Evolutionary conservation across 345 rosid species (phyloP).

Genomic region (Sonneratia alba): DNA sequence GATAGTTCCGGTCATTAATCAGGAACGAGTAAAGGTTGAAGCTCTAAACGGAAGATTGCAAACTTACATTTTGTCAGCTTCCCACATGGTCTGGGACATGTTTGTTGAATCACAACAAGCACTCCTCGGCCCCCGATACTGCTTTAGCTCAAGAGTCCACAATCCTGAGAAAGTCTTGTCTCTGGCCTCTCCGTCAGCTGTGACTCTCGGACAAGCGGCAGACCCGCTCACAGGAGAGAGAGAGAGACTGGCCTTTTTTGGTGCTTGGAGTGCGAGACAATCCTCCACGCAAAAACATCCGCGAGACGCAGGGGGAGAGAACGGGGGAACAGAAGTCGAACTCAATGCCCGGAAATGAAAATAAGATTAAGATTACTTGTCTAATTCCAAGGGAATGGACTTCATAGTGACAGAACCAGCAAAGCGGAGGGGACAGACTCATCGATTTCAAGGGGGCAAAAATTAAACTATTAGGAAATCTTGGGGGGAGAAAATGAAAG

Average conservation of each 20-base stretch:
- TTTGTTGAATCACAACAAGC: not conserved
- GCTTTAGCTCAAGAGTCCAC: not conserved
- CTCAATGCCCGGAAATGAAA: not conserved
- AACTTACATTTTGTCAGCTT: conserved; percentile 98
- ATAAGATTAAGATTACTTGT: not conserved
- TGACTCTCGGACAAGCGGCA: not conserved
- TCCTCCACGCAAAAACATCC: not conserved
- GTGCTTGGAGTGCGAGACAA: not conserved
- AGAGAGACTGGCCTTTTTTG: not conserved
- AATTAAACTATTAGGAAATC: too few species aligned
- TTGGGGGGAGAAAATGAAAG: too few species aligned
- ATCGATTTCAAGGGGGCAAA: too few species aligned
- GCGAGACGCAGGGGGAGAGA: conserved; percentile 1
- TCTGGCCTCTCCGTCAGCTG: conserved; percentile 3
- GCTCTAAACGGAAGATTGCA: not conserved
- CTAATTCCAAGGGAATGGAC: too few species aligned
- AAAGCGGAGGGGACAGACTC: too few species aligned
- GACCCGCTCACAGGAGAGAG: not conserved
- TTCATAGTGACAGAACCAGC: too few species aligned
- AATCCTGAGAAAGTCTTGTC: not conserved
- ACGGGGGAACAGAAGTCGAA: conserved; percentile 10
- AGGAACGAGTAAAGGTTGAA: not conserved
- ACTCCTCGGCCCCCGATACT: not conserved
- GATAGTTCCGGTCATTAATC: too few species aligned
- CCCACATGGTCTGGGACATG: conserved; percentile 97